Evolutionary conservation across 345 rosid species (phyloP).

Genomic region (Murraya paniculata): DNA sequence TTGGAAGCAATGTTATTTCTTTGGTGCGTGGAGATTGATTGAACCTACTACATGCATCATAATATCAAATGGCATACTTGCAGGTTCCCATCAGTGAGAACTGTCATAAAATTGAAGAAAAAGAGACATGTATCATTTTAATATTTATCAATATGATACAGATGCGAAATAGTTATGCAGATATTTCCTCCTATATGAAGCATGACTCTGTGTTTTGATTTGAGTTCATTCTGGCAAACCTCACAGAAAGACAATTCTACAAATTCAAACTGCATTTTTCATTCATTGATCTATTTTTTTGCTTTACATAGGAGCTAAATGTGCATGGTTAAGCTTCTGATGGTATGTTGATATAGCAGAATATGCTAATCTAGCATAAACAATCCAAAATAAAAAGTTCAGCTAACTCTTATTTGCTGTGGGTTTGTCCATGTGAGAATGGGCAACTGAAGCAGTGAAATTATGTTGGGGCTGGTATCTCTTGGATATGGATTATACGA

Average conservation of each 20-base stretch:
- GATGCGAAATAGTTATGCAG: background rate
- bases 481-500: background rate
- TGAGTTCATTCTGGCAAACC: background rate
- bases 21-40: background rate
- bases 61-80: background rate
- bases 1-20: background rate
- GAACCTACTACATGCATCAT: background rate
- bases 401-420: background rate
- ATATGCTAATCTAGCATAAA: background rate
- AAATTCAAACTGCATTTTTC: background rate
- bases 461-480: background rate
- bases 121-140: background rate
- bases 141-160: background rate
- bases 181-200: background rate
- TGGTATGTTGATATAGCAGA: background rate
- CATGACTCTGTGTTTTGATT: background rate
- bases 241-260: background rate
- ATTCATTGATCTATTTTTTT: background rate
- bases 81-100: background rate
- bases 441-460: background rate
- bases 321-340: background rate
- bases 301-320: constrained; percentile 8
- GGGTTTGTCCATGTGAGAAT: background rate
- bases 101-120: background rate
- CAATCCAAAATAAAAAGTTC: background rate